These are phyloP conservation scores for Macrolepiota fuliginosa DNA, from an alignment of 768 basidiomycete species.

Conservation along the genomic window DNA sequence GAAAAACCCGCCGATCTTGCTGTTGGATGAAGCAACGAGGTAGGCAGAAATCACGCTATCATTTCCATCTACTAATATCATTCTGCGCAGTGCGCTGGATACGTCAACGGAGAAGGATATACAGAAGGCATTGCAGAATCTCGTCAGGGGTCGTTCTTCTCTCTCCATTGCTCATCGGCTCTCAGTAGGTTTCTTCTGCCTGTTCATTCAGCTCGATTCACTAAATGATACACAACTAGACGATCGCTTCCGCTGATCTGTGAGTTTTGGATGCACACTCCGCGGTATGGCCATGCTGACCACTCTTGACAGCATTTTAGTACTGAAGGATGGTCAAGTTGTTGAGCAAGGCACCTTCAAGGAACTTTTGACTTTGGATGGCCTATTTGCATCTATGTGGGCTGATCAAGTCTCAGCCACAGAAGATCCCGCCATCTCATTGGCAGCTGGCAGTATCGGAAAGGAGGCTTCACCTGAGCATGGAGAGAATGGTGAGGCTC, in stretches of 20 bases:
- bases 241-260: conserved; percentile 61
- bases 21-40: conserved; percentile 81
- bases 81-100: conserved; percentile 64
- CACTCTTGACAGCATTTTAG: conserved; percentile 62
- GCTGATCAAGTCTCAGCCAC: conserved; percentile 73
- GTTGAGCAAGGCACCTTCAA: conserved; percentile 79
- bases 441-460: conserved; percentile 31
- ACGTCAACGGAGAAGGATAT: conserved; percentile 90
- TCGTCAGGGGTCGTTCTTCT: conserved; percentile 71
- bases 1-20: conserved; percentile 79
- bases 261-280: conserved; percentile 29
- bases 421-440: conserved; percentile 45
- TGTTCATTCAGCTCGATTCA: conserved; percentile 5
- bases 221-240: conserved; percentile 25
- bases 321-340: conserved; percentile 88
- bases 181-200: conserved; percentile 47
- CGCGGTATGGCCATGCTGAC: not conserved
- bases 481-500: not conserved
- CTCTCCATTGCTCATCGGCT: conserved; percentile 79
- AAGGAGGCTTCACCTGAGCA: conserved; percentile 29
- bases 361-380: conserved; percentile 70
- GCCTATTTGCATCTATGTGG: conserved; percentile 86
- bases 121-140: conserved; percentile 80
- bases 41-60: conserved; percentile 19
- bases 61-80: conserved; percentile 1